A percentile compares a stretch with the other conserved stretches of the same genome.
Evolutionary conservation across 441 rosid species (phyloP).

Genomic region (Iberis amara): DNA sequence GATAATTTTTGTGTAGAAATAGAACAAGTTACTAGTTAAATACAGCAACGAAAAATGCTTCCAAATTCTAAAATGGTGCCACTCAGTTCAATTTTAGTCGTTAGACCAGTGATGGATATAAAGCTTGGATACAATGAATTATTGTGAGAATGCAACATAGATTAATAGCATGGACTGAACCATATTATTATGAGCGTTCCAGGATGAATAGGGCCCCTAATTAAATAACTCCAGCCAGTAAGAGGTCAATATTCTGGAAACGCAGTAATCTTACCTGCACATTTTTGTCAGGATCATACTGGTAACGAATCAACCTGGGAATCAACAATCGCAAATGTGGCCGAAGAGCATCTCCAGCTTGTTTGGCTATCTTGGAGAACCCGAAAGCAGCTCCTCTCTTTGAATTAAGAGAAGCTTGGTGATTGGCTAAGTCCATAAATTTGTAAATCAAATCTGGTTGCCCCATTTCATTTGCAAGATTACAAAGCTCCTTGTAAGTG

Average conservation of each 20-base stretch:
- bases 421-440: conserved; percentile 97
- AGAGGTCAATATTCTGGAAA: conserved; percentile 8
- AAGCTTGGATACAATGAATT: conserved; percentile 2
- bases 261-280: conserved; percentile 68
- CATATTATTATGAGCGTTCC: conserved; percentile 14
- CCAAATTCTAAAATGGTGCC: conserved; percentile 12
- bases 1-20: conserved; percentile 1
- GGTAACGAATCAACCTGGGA: conserved; percentile 91
- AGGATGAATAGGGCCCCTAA: conserved; percentile 1
- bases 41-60: conserved; percentile 5
- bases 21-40: conserved; percentile 2
- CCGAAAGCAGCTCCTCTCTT: conserved; percentile 99
- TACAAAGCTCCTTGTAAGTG: conserved; percentile 96
- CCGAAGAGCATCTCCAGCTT: conserved; percentile 97
- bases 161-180: conserved; percentile 10
- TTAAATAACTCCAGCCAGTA: neutral
- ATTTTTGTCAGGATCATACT: conserved; percentile 96
- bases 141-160: neutral
- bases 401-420: conserved; percentile 85
- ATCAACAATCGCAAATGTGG: conserved; percentile 77
- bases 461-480: conserved; percentile 98
- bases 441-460: conserved; percentile 95
- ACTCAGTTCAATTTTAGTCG: conserved; percentile 16
- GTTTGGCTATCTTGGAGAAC: conserved; percentile 94
- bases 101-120: conserved; percentile 1